phyloP scores from a whole-genome alignment of 805 yeast genomes.

The Pichia phayaonensis region DNA sequence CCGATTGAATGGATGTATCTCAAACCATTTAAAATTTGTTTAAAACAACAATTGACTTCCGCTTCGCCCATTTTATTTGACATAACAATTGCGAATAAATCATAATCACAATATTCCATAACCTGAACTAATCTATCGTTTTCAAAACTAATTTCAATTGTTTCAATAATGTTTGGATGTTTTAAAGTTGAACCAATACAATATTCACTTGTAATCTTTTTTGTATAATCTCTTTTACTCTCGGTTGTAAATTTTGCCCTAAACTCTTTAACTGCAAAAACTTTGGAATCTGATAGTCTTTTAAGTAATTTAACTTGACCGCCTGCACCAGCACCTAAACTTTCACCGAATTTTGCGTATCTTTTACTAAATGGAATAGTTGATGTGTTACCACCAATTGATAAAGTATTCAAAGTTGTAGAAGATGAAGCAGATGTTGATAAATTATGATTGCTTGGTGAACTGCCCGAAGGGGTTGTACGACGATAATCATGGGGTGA shows the following conservation, averaged over 20 bases:
- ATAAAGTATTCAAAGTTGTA: conserved; percentile 11
- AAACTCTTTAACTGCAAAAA: conserved; percentile 91
- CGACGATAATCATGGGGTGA: conserved; percentile 11
- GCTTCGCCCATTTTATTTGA: conserved; percentile 74
- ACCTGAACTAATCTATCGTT: conserved; percentile 81
- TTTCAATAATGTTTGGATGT: conserved; percentile 85
- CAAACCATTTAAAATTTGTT: conserved; percentile 76
- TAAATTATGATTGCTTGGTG: conserved; percentile 9
- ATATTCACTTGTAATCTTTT: conserved; percentile 89
- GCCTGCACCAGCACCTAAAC: conserved; percentile 92
- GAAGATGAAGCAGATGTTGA: conserved; percentile 12
- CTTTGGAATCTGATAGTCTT: conserved; percentile 55
- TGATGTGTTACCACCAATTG: conserved; percentile 34
- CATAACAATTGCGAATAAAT: conserved; percentile 91
- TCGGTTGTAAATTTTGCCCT: conserved; percentile 70
- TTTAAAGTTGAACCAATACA: conserved; percentile 87
- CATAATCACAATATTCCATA: conserved; percentile 92
- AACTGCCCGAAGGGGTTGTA: conserved; percentile 1
- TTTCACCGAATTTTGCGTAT: conserved; percentile 77
- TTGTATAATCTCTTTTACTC: conserved; percentile 76
- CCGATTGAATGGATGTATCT: conserved; percentile 79
- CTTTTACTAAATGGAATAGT: conserved; percentile 62
- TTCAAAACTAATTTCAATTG: conserved; percentile 86
- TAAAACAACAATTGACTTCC: conserved; percentile 84
- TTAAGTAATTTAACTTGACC: conserved; percentile 76